These are phyloP conservation scores for Eucalyptus guilfoylei DNA, from an alignment of 345 rosid species.

Conservation along the genomic window DNA sequence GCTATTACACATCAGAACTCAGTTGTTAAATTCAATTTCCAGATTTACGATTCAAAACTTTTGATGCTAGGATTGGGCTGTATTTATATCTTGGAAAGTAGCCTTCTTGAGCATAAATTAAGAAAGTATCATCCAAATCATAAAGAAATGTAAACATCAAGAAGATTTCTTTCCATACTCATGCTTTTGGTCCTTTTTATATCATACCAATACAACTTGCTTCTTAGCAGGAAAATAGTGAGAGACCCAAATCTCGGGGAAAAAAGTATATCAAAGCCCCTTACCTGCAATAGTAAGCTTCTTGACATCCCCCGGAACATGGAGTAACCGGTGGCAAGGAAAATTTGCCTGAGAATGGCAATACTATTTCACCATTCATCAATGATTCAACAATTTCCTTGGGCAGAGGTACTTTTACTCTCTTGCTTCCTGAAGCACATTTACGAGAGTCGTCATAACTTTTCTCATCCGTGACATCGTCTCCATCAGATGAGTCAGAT, in stretches of 20 bases:
- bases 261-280: background rate
- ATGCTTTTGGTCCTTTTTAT: background rate
- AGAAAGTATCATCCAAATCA: background rate
- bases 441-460: background rate
- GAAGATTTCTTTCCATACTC: background rate
- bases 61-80: background rate
- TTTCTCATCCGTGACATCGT: background rate
- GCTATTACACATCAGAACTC: background rate
- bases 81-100: background rate
- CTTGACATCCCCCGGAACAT: conserved; percentile 68
- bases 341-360: conserved; percentile 55
- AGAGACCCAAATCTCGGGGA: background rate
- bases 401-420: conserved; percentile 22
- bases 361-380: conserved; percentile 41
- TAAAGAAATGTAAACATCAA: background rate
- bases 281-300: conserved; percentile 82
- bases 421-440: conserved; percentile 38
- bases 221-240: background rate
- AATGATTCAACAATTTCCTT: conserved; percentile 31
- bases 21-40: background rate
- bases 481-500: conserved; percentile 25
- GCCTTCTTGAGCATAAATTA: background rate
- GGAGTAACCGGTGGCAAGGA: conserved; percentile 41
- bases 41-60: background rate
- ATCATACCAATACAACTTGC: background rate